These are phyloP conservation scores for Periconia macrospinosa DNA, from an alignment of 2,329 filamentous ascomycete genomes.

Conservation along the genomic window DNA sequence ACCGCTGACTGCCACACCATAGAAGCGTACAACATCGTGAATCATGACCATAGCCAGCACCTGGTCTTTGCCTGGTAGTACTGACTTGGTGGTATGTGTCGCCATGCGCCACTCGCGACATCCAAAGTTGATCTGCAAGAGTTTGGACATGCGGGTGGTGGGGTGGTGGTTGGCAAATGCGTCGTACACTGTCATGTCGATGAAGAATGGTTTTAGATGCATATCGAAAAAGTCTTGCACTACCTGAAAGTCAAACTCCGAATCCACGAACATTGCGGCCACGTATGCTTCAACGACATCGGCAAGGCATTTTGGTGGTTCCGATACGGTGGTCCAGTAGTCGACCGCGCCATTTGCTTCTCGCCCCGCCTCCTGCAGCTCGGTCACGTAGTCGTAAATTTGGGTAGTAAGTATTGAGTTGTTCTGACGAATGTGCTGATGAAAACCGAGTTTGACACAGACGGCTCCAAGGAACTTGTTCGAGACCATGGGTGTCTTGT, in stretches of 20 bases:
- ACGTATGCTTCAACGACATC: conserved; percentile 89
- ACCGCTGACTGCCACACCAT: conserved; percentile 63
- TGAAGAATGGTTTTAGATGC: conserved; percentile 77
- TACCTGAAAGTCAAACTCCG: conserved; percentile 71
- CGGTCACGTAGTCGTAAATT: conserved; percentile 58
- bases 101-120: conserved; percentile 62
- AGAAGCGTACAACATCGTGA: conserved; percentile 69
- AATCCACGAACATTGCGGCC: conserved; percentile 90
- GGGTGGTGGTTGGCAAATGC: conserved; percentile 85
- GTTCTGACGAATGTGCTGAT: conserved; percentile 67
- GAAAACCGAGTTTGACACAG: conserved; percentile 75
- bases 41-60: conserved; percentile 76
- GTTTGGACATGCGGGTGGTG: conserved; percentile 67
- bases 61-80: conserved; percentile 47
- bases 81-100: conserved; percentile 42
- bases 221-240: conserved; percentile 77
- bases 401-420: conserved; percentile 54
- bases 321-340: conserved; percentile 66
- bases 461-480: conserved; percentile 91
- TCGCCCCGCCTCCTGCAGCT: conserved; percentile 58
- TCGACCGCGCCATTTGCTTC: conserved; percentile 57
- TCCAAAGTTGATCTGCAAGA: conserved; percentile 65
- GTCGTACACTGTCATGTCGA: conserved; percentile 80
- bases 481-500: conserved; percentile 99
- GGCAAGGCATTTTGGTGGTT: conserved; percentile 75